Base-by-base conservation (phyloP, 1,284 basidiomycete species). In the Ceratobasidium sp. region DNA sequence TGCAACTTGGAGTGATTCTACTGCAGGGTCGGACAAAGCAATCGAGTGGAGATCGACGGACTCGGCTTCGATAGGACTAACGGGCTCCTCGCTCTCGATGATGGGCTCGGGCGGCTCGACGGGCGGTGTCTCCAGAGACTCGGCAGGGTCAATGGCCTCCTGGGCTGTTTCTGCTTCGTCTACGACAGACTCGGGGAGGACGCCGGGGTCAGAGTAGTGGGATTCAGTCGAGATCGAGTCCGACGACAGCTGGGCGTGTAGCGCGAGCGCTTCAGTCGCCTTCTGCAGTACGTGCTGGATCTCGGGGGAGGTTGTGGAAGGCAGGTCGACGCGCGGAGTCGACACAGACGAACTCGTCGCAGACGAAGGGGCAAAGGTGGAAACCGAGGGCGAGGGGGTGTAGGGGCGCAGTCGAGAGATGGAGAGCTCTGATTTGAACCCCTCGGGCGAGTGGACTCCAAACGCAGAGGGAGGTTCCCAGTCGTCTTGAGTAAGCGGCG, bases 371-470 rank as follows among this genome's bases (percentile, higher is more conserved):
- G 66, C 66, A 54, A 69, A 47, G 33, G 66, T 69, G 41, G 66
- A 69, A 22, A 69, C 66, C 29, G 51, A 54, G 41, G 66, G 66
- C 15, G 66, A 69, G n/a, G 66, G 66, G 9, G 66, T 69, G 24
- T 57, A 69, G 36, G 66, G 66, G 33, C 66, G 51, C 33, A 69
- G 45, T 19, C 47, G 36, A 29, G 66, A 69, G 29, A 69, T 69
- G 22, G 66, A 69, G 33, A 27, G 36, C 54, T 69, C 66, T 31
- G 66, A 69, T 14, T 45, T 57, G 66, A 69, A 69, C 27, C 66
- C 66, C n/a, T 69, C 66, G 44, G 66, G 66, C 19, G 66, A 69
- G 33, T 54, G 53, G 53, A 69, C 66, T 15, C 66, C 66, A 41
- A 69, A 33, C 11, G 66, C 66, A 33, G 51, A 56, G 29, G 51